These are phyloP conservation scores for Loxodes magnus DNA, from an alignment of 73 alveolate genomes.

Conservation along the genomic window DNA sequence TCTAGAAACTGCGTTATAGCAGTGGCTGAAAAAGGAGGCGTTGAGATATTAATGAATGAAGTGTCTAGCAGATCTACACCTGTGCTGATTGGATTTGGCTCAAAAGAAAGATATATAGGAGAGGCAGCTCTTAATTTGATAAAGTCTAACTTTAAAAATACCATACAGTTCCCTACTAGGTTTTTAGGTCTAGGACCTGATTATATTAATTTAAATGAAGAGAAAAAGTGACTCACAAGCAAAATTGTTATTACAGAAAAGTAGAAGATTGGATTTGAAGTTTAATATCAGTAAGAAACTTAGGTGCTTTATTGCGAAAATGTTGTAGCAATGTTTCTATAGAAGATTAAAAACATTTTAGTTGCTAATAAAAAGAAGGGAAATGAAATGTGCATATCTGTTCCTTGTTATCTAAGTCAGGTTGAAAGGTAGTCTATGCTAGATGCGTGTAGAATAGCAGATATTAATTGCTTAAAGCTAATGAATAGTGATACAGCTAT, in stretches of 20 bases:
- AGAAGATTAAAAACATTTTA: conserved; percentile 36
- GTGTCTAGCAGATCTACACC: conserved; percentile 63
- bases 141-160: conserved; percentile 56
- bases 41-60: conserved; percentile 60
- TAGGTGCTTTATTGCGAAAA: conserved; percentile 58
- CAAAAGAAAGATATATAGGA: conserved; percentile 61
- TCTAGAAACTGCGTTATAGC: conserved; percentile 63
- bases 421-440: conserved; percentile 88
- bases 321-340: conserved; percentile 52
- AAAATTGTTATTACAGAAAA: conserved; percentile 28
- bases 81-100: conserved; percentile 51
- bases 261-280: conserved; percentile 45
- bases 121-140: conserved; percentile 53
- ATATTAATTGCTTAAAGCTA: conserved; percentile 66
- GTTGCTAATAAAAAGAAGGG: conserved; percentile 47
- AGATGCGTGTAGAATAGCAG: conserved; percentile 82
- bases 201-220: conserved; percentile 51
- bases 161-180: conserved; percentile 41
- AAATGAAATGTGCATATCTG: conserved; percentile 47
- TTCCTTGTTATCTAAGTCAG: conserved; percentile 81
- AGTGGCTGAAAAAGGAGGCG: conserved; percentile 66
- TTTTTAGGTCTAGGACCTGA: conserved; percentile 56
- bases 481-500: conserved; percentile 95
- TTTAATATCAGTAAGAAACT: conserved; percentile 43
- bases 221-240: conserved; percentile 52